A percentile compares a stretch with the other conserved stretches of the same genome.
These are phyloP conservation scores for Hymenoscyphus linearis DNA, from an alignment of 2,329 filamentous ascomycete genomes.

Conservation along the genomic window DNA sequence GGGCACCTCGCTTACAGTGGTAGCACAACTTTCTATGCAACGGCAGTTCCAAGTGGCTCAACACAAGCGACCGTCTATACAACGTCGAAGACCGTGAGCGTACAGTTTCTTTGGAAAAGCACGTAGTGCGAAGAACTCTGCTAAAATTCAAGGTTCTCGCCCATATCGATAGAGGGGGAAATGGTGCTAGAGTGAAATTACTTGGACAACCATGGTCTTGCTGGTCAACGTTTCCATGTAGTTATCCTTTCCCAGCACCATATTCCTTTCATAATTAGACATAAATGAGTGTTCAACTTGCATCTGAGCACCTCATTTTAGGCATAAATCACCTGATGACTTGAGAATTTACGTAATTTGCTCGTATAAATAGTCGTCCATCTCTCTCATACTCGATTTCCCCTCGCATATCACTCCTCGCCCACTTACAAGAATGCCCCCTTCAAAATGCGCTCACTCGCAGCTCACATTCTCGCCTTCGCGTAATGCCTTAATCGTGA, in stretches of 20 bases:
- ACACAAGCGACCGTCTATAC: slow-evolving; percentile 31
- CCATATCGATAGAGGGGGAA: not conserved
- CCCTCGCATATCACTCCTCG: not conserved
- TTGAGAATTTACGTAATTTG: not conserved
- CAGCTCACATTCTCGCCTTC: slow-evolving; percentile 10
- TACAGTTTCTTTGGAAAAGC: slow-evolving; percentile 31
- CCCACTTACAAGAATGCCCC: slow-evolving; percentile 3
- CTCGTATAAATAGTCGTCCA: not conserved
- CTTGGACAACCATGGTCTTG: slow-evolving; percentile 9
- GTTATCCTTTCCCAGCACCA: not conserved
- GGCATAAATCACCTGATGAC: not conserved
- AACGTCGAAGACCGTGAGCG: slow-evolving; percentile 22
- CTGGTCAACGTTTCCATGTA: slow-evolving; percentile 24
- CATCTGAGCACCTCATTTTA: not conserved
- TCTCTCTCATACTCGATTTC: not conserved
- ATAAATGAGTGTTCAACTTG: not conserved
- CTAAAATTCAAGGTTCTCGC: not conserved
- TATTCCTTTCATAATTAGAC: not conserved
- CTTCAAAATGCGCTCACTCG: slow-evolving; percentile 5
- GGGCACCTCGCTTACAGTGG: slow-evolving; percentile 28
- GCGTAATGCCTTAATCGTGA: slow-evolving; percentile 1
- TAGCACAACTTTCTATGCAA: slow-evolving; percentile 30
- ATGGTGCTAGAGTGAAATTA: slow-evolving; percentile 8
- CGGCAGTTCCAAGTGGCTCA: slow-evolving; percentile 29
- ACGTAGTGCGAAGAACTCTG: slow-evolving; percentile 7